Base-by-base conservation (phyloP, 768 basidiomycete species). In the Guyanaporus albipodus region DNA sequence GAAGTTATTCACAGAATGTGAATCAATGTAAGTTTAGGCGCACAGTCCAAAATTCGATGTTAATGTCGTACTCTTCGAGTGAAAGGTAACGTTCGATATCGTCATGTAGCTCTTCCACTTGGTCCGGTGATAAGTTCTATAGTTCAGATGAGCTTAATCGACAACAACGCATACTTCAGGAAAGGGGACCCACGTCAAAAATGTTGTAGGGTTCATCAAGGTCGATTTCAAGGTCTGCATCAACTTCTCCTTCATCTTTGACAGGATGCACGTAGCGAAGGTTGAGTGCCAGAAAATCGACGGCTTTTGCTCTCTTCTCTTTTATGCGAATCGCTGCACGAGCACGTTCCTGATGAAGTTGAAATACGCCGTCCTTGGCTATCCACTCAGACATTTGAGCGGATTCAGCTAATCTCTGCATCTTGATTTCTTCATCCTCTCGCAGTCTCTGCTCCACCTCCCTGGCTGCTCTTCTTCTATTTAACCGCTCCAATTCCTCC, bases 321-420 rank as follows among this genome's bases (percentile, higher is more conserved):
- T 89, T 85, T 60, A 98, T 85, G 42, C 96, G 80, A 60, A 99
- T 98, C 42, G 89, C 83, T 19, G 96, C 96, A 54, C 96, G 78
- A 54, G 77, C 74, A 48, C 89, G 78, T 57, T 96, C 91, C 67
- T 99, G 96, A 50, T 96, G 91, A 39, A 99, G 77, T 65, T 97
- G 92, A 66, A 98, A 99, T 53, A 92, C 91, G 38, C 91, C 95
- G 58, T 99, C 96, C 68, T 94, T 94, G 29, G 90, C 82, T 51
- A 97, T 75, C 96, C 96, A 99, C 48, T 96, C 93, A 6, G 91
- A 87, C 94, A 97, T 98, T 60, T 96, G 92, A 7, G 87, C 91
- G 19, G 93, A 92, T 70, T 99, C 96, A 41, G 91, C 86, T 46
- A 95, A 60, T 44, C 93, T 77, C 49, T 87, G 84, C 81, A 93